phyloP scores from a whole-genome alignment of 2,329 filamentous ascomycete species.

The Pseudopithomyces chartarum region DNA sequence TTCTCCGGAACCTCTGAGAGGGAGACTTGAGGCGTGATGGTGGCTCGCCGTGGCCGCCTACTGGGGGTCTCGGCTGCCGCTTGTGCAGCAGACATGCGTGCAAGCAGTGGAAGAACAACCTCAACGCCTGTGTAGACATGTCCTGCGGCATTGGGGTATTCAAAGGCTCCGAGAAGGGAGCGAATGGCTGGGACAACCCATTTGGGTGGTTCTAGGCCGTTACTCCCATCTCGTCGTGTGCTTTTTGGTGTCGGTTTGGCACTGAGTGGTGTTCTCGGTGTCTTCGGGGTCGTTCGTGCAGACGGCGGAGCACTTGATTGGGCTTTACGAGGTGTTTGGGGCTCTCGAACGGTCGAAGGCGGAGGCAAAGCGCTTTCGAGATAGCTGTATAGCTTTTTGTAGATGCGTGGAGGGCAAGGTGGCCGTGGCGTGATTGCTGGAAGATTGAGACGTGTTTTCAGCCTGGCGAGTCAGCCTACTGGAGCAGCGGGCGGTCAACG shows the following conservation, averaged over 20 bases:
- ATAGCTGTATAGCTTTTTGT: conserved; percentile 82
- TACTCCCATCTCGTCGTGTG: conserved; percentile 17
- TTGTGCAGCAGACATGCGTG: conserved; percentile 27
- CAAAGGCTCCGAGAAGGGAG: conserved; percentile 66
- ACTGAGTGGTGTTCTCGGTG: conserved; percentile 29
- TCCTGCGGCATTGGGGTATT: conserved; percentile 66
- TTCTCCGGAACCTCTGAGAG: conserved; percentile 21
- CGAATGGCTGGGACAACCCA: conserved; percentile 76
- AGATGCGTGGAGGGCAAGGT: conserved; percentile 56
- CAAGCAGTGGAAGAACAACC: conserved; percentile 53
- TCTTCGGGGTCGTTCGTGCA: conserved; percentile 32
- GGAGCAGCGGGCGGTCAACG: not conserved
- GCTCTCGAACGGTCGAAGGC: conserved; percentile 26
- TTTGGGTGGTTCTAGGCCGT: conserved; percentile 28
- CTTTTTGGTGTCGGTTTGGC: conserved; percentile 27
- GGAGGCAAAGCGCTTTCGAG: conserved; percentile 73
- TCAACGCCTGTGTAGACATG: conserved; percentile 76
- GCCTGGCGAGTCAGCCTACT: conserved; percentile 54
- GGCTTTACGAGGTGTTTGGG: conserved; percentile 40
- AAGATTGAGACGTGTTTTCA: conserved; percentile 60
- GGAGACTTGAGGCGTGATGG: conserved; percentile 11
- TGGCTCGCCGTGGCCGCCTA: conserved; percentile 56
- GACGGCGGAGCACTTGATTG: conserved; percentile 25
- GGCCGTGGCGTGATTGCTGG: conserved; percentile 41
- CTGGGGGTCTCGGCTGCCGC: conserved; percentile 41